Conservation (phyloP, 305 asterid species). For the Solanum hybrid region DNA sequence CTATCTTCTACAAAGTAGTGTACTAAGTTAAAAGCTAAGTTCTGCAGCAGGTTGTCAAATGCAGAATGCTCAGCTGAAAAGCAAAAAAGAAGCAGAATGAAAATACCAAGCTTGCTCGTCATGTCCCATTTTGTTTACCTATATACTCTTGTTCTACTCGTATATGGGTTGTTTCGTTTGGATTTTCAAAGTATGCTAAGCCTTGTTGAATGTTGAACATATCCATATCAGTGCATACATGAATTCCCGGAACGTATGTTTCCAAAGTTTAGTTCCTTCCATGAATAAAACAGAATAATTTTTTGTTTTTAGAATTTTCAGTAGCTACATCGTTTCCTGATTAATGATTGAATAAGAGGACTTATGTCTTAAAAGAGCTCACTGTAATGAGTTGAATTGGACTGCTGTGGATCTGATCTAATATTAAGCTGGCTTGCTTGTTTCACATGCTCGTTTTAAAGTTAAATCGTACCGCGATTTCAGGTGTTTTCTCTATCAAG, state of each 20-base stretch:
- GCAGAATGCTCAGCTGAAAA: neutral
- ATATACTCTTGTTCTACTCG: neutral
- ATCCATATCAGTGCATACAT: neutral
- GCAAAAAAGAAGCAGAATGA: neutral
- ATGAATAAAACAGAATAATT: neutral
- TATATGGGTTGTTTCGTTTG: neutral
- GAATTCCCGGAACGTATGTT: neutral
- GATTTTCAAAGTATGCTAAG: neutral
- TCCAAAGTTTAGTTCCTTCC: neutral
- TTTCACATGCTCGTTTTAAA: neutral
- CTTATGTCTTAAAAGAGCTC: neutral
- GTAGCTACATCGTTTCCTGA: neutral
- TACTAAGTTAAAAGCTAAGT: neutral
- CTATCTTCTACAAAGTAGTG: neutral
- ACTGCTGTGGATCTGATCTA: neutral
- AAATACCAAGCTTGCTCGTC: neutral
- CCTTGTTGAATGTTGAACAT: neutral
- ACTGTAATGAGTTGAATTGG: neutral
- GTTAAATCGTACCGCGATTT: slow-evolving; percentile 2
- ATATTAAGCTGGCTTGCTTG: slow-evolving; percentile 7
- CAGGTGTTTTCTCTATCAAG: slow-evolving; percentile 74
- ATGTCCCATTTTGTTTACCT: neutral
- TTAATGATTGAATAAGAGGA: neutral
- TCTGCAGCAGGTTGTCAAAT: neutral
- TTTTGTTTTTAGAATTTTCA: neutral